Evolutionary conservation across 768 basidiomycete genomes (phyloP), one percentile per base, ranked within the genome.

Genomic region (Dacryopinax primogenitus): DNA sequence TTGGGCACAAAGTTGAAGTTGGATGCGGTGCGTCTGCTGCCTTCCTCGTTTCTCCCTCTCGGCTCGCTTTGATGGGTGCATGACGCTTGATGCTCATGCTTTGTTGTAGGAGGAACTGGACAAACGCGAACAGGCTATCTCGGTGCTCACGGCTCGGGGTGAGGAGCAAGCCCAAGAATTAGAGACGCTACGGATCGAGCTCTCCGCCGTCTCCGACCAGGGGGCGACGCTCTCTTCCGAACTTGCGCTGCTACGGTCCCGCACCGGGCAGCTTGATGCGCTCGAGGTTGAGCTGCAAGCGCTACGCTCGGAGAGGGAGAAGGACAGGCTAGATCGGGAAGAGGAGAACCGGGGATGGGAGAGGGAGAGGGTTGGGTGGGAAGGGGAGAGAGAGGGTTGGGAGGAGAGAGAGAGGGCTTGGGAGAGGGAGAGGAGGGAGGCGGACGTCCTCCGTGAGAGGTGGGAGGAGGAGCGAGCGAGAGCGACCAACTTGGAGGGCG

Each of bases 51-150:
- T 21, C 16, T 64, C 34, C 33, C 64, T 65, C 62, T 63, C 67
- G 66, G 66, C 62, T 66, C 44, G 69, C 36, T 36, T 47, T 34
- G 37, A n/a, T n/a, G n/a, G n/a, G n/a, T n/a, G n/a, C n/a, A n/a
- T n/a, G n/a, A n/a, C n/a, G n/a, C n/a, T n/a, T n/a, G n/a, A n/a
- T n/a, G n/a, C n/a, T n/a, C n/a, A 26, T 26, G 23, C 28, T 1
- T 23, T n/a, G 21, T 18, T 69, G 64, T 78, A 99, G 95, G 96
- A 98, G 85, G 96, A 98, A 81, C 86, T 99, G 44, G 96, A 98
- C 80, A 82, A 92, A 68, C 82, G 91, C 67, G 93, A 93, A 72
- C 86, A 89, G 69, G 80, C 86, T 35, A 82, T 96, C 34, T 88
- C 88, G 66, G 83, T 86, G 66, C 77, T 99, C 30, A 85, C 83